Evolutionary conservation across 179 eudicot genomes (phyloP).

Genomic region (Corrigiola litoralis): DNA sequence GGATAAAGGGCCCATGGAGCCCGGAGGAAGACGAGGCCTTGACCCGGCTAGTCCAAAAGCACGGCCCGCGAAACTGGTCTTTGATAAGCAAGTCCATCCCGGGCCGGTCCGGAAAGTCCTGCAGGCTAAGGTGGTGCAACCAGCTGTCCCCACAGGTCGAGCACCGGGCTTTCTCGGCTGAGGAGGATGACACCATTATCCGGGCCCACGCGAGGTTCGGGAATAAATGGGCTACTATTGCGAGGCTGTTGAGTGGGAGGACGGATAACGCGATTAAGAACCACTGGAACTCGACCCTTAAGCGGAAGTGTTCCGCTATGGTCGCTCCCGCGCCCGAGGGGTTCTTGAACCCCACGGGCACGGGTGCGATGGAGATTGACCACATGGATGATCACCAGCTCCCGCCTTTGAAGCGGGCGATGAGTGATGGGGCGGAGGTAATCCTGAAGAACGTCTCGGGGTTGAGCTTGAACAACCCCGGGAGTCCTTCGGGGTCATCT

Average conservation of each 20-base stretch:
- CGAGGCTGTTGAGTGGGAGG: conserved; percentile 31
- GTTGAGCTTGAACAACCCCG: conserved; percentile 29
- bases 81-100: conserved; percentile 38
- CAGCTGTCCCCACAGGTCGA: conserved; percentile 44
- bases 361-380: neutral
- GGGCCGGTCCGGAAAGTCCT: conserved; percentile 42
- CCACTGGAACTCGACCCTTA: conserved; percentile 45
- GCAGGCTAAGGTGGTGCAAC: conserved; percentile 44
- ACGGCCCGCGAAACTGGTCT: conserved; percentile 46
- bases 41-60: conserved; percentile 33
- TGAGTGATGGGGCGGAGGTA: conserved; percentile 38
- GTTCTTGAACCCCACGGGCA: neutral
- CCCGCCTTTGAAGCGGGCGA: conserved; percentile 39
- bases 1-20: conserved; percentile 50
- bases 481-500: conserved; percentile 39
- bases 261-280: conserved; percentile 48
- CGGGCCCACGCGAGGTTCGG: conserved; percentile 46
- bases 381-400: neutral
- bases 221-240: conserved; percentile 48
- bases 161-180: conserved; percentile 37
- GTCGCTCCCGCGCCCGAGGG: conserved; percentile 14
- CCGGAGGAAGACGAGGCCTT: conserved; percentile 42
- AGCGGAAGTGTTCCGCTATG: conserved; percentile 39
- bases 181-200: conserved; percentile 37
- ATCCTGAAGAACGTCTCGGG: conserved; percentile 32